Evolutionary conservation across 106 monocot genomes (phyloP), one percentile per base, ranked within the genome.

Genomic region (Allium cepa): DNA sequence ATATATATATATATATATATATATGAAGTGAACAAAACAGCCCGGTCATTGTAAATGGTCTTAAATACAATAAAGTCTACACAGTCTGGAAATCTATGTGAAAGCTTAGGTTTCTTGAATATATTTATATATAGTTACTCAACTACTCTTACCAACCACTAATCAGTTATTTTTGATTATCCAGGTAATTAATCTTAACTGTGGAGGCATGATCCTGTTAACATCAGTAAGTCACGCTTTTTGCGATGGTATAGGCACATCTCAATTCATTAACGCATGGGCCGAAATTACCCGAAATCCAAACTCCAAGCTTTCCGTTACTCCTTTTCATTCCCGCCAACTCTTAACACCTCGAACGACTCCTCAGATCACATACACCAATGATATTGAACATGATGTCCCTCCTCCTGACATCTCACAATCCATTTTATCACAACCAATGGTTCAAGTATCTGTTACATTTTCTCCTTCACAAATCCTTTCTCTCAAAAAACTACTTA

Each of bases 161-260:
- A 36, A 36, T 36, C 5, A 36, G 1, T 17, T 59, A 15, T 59
- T 17, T 59, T 59, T 9, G 8, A 36, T 13, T 62, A 17, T 26
- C 13, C 56, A 90, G 94, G 87, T 83, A 69, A 94, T 85, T 9
- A 75, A 88, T 59, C 85, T 94, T 1, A 72, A 76, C 15, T 94
- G 94, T 48, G 94, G 94, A 2, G 94, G 94, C n/a, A 91, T 91
- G 90, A 81, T 91, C 14, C 71, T 94, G 9, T 88, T 85, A 72
- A 79, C 80, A 1, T 78, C 80, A 4, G 77, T 94, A 73, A 79
- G 62, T 77, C 94, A 94, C 79, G 73, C 85, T 76, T 53, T 94
- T 62, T 83, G 83, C 51, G 94, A 94, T 57, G 94, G 85, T 22
- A 79, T 91, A 26, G 94, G 90, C 4, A 73, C 82, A 0, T 47